Evolutionary conservation across 331 rosid genomes (phyloP), one percentile per base, ranked within the genome.

Genomic region (Quercus phellos): DNA sequence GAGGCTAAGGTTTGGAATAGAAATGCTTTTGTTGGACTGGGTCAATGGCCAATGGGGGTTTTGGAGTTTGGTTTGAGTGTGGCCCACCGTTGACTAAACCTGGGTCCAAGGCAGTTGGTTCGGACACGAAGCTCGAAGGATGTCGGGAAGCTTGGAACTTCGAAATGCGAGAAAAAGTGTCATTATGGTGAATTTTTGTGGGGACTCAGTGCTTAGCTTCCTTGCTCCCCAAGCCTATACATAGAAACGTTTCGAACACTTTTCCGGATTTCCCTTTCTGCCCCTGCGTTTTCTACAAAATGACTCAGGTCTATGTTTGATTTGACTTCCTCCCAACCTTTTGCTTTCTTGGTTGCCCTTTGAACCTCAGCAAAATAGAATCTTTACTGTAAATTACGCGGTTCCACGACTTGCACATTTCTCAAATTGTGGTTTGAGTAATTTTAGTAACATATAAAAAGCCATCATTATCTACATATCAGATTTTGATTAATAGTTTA

Each of bases 201-300:
- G 83, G 85, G 71, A 27, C 72, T 2, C 46, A 8, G 46, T 38
- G 46, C 46, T 8, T 0, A 3, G 4, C 66, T 74, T 18, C 64
- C 92, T 78, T 92, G 95, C 74, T 67, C 79, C 67, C 95, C 93
- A 92, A 92, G 97, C 82, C 24, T 10, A 29, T 17, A 11, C 2
- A 30, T 1, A 21, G 72, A 72, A 75, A 67, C 70, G 75, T 72
- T 54, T 17, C 13, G 24, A 30, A 55, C 46, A 59, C 29, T 59
- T 78, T 4, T 42, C 1, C 14, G 16, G 19, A 38, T 43, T 77
- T 46, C n/a, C 84, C 4, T 0, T 78, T 74, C 32, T 82, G 43
- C 56, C 89, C 86, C 83, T 60, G 16, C 0, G 0, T 34, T 0
- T 50, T 24, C 55, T 32, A 46, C 12, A 18, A n/a, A 7, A 43